Evolutionary conservation across 352 stramenopile genomes (phyloP).

Genomic region (Salisapilia sapeloensis): DNA sequence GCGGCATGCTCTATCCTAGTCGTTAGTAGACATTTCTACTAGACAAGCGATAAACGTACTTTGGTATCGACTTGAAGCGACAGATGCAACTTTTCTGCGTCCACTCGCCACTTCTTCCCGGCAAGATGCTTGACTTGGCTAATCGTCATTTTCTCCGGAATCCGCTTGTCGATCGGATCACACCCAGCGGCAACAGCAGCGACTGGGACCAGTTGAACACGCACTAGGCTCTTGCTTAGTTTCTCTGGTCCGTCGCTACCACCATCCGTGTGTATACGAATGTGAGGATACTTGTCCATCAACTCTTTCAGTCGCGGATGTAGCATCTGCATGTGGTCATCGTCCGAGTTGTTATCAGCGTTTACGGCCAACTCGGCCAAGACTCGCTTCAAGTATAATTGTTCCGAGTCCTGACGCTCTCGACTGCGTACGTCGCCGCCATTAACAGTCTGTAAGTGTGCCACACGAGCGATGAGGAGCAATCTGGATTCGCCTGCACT

Average conservation of each 20-base stretch:
- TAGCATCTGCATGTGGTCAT: no score
- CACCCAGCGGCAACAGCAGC: constrained; percentile 52
- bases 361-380: constrained; percentile 42
- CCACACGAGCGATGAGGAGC: constrained; percentile 45
- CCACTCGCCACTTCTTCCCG: constrained; percentile 57
- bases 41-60: constrained; percentile 8
- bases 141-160: constrained; percentile 65
- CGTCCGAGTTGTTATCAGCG: no score
- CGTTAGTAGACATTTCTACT: background rate
- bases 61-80: constrained; percentile 37
- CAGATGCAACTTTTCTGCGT: constrained; percentile 22
- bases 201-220: constrained; percentile 52
- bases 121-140: constrained; percentile 52
- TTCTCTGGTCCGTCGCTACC: constrained; percentile 17
- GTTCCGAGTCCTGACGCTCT: constrained; percentile 57
- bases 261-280: no score
- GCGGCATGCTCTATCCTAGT: constrained; percentile 38
- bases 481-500: constrained; percentile 42
- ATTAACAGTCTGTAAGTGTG: constrained; percentile 38
- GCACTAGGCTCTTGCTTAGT: constrained; percentile 33
- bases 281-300: no score
- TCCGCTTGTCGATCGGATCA: constrained; percentile 41
- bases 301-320: no score
- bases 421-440: constrained; percentile 31
- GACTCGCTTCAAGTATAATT: constrained; percentile 72